A percentile compares a stretch with the other conserved stretches of the same genome.
These are phyloP conservation scores for Hypoxylon cercidicola DNA, from an alignment of 495 filamentous ascomycete genomes.

Conservation along the genomic window DNA sequence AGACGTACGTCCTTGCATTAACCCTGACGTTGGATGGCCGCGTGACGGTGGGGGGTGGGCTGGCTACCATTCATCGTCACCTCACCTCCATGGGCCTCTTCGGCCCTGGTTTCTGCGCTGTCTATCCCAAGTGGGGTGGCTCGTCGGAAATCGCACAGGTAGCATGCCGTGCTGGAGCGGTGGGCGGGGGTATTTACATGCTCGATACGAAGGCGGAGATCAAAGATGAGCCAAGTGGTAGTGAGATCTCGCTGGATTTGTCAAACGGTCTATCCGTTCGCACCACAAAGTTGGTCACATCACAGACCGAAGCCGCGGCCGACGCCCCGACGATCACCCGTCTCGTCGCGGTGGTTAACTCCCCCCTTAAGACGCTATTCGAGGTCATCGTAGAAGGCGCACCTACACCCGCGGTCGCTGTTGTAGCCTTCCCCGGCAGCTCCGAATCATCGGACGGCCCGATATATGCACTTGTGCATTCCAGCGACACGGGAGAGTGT, in stretches of 20 bases:
- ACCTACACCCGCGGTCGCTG: constrained; percentile 75
- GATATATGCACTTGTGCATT: constrained; percentile 80
- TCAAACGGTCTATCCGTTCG: constrained; percentile 69
- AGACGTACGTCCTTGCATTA: constrained; percentile 78
- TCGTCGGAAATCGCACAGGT: constrained; percentile 92
- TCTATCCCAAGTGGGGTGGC: constrained; percentile 93
- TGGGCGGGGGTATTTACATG: constrained; percentile 92
- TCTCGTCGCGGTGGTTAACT: constrained; percentile 73
- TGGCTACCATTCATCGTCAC: constrained; percentile 81
- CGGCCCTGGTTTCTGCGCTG: constrained; percentile 84
- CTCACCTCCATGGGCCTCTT: constrained; percentile 86
- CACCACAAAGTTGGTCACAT: constrained; percentile 64
- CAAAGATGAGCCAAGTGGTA: constrained; percentile 19
- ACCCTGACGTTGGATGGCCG: constrained; percentile 73
- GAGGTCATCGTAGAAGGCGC: constrained; percentile 76
- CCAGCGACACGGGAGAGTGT: constrained; percentile 89
- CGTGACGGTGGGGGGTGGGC: constrained; percentile 67
- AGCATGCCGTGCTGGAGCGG: constrained; percentile 88
- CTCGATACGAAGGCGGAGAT: constrained; percentile 63
- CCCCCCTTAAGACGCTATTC: constrained; percentile 73
- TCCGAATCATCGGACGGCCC: constrained; percentile 57
- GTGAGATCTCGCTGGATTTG: constrained; percentile 61
- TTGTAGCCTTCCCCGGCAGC: constrained; percentile 73
- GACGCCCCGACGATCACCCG: constrained; percentile 45
- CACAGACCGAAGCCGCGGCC: constrained; percentile 48